Percentiles rank a stretch among this genome's conserved stretches.
Evolutionary conservation across 495 filamentous ascomycete species (phyloP).

Genomic region (Saxophila tyrrhenica): DNA sequence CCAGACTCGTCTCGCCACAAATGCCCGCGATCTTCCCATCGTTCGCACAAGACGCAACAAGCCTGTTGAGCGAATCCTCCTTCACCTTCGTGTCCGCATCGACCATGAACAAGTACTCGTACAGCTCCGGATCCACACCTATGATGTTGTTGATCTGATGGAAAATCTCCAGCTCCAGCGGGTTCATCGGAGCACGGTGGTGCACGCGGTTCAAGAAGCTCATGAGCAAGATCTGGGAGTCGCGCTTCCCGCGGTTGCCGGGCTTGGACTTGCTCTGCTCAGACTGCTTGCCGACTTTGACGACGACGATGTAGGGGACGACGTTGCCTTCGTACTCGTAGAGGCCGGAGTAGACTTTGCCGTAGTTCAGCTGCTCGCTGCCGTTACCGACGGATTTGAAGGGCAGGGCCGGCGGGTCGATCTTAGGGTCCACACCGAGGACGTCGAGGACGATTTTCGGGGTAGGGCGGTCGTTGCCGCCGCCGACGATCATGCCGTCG

Average conservation of each 20-base stretch:
- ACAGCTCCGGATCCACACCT: conserved; percentile 91
- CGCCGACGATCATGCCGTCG: conserved; percentile 92
- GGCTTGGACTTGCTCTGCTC: conserved; percentile 87
- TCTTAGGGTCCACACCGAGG: conserved; percentile 90
- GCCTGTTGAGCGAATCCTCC: conserved; percentile 81
- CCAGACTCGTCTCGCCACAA: conserved; percentile 91
- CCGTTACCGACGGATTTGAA: conserved; percentile 86
- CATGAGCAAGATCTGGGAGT: conserved; percentile 77
- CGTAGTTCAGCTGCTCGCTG: conserved; percentile 91
- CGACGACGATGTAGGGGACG: conserved; percentile 88
- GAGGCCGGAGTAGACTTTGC: conserved; percentile 95
- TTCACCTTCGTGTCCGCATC: conserved; percentile 94
- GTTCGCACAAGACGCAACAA: conserved; percentile 87
- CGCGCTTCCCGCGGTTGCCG: conserved; percentile 95
- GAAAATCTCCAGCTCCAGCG: conserved; percentile 93
- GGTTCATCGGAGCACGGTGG: conserved; percentile 84
- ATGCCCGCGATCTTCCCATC: conserved; percentile 95
- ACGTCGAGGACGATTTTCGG: conserved; percentile 97
- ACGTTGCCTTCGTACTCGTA: conserved; percentile 98
- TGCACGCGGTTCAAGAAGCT: conserved; percentile 96
- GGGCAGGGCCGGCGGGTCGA: conserved; percentile 84
- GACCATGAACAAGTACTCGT: conserved; percentile 95
- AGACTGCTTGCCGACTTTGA: conserved; percentile 94
- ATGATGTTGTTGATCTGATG: conserved; percentile 99
- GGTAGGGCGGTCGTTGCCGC: conserved; percentile 90